Conservation (phyloP, 1,284 basidiomycete species). For the Sphagnurus paluster region DNA sequence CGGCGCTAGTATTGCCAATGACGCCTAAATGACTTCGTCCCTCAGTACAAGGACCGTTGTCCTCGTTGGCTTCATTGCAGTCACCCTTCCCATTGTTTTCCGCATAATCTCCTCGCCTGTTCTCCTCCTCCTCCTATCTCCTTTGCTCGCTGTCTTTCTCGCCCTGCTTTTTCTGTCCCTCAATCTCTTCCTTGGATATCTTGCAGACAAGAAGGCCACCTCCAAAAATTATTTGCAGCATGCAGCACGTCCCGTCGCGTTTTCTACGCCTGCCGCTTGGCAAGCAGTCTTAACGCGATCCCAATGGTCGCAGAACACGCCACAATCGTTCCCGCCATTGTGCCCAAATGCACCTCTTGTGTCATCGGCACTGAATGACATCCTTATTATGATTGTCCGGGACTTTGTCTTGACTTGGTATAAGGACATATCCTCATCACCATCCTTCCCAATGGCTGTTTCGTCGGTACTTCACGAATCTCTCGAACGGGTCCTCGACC, state of each 20-base stretch:
- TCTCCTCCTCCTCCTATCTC: slow-evolving; percentile 62
- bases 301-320: slow-evolving; percentile 76
- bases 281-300: slow-evolving; percentile 82
- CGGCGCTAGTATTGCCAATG: slow-evolving; percentile 13
- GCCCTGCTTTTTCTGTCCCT: slow-evolving; percentile 50
- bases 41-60: slow-evolving; percentile 50
- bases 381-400: slow-evolving; percentile 76
- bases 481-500: slow-evolving; percentile 56
- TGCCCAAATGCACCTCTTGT: slow-evolving; percentile 62
- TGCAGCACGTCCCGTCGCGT: slow-evolving; percentile 71
- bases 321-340: slow-evolving; percentile 61
- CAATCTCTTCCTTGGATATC: slow-evolving; percentile 55
- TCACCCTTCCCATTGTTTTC: slow-evolving; percentile 51
- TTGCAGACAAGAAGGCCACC: slow-evolving; percentile 48
- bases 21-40: slow-evolving; percentile 26
- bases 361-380: slow-evolving; percentile 70
- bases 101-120: slow-evolving; percentile 66
- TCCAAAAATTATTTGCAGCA: slow-evolving; percentile 38
- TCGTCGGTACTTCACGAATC: slow-evolving; percentile 74
- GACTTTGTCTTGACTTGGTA: slow-evolving; percentile 91
- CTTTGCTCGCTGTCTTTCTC: slow-evolving; percentile 52
- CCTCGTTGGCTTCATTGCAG: slow-evolving; percentile 51
- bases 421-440: slow-evolving; percentile 77
- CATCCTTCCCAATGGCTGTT: slow-evolving; percentile 85
- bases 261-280: slow-evolving; percentile 91